These are phyloP conservation scores for Aspergillus quadrilineatus DNA, from an alignment of 2,329 filamentous ascomycete genomes.

Conservation along the genomic window DNA sequence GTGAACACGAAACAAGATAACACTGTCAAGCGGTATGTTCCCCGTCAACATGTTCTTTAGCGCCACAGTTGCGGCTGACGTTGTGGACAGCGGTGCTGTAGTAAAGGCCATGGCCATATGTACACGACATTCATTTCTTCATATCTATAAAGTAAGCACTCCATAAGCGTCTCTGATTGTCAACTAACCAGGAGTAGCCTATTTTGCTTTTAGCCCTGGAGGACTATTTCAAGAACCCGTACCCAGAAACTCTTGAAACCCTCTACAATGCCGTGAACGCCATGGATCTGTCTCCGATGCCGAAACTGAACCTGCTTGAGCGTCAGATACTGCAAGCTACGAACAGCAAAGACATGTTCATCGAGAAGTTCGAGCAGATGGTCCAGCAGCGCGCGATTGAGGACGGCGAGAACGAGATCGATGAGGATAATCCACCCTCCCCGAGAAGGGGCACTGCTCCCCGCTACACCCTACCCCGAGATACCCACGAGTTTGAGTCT, in stretches of 20 bases:
- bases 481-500: conserved; percentile 97
- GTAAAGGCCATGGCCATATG: conserved; percentile 99
- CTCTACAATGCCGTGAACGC: conserved; percentile 91
- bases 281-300: conserved; percentile 96
- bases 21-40: conserved; percentile 67
- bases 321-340: conserved; percentile 82
- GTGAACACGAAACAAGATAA: conserved; percentile 98
- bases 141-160: conserved; percentile 84
- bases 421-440: conserved; percentile 38
- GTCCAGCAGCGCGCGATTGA: conserved; percentile 76
- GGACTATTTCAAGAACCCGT: conserved; percentile 92
- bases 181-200: conserved; percentile 55
- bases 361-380: conserved; percentile 97
- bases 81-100: conserved; percentile 70
- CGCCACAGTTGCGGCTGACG: conserved; percentile 3
- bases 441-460: conserved; percentile 56
- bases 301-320: conserved; percentile 78
- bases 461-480: conserved; percentile 75
- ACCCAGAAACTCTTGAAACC: conserved; percentile 80
- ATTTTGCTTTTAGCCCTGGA: conserved; percentile 86
- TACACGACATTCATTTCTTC: conserved; percentile 92
- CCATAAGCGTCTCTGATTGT: background rate
- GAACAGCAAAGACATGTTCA: conserved; percentile 92
- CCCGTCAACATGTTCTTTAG: background rate
- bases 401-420: conserved; percentile 46